Base-by-base conservation (phyloP, 1,139 yeast species). In the Casaregolazyma suthepensis region DNA sequence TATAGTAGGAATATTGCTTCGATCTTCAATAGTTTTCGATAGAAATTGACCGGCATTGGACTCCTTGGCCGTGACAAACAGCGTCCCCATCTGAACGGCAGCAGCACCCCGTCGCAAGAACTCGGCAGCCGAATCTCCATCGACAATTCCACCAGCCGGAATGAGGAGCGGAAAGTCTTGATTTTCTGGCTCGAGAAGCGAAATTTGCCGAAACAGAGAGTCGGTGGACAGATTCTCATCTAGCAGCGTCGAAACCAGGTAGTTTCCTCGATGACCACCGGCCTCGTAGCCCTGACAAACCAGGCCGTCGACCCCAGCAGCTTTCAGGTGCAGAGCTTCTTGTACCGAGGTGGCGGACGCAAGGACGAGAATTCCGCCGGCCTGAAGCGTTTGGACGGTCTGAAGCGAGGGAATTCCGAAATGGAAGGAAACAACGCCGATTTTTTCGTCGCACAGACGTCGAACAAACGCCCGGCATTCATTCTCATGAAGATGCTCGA, bases 241-340 rank as follows among this genome's bases (percentile, higher is more conserved):
- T 12, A n/a, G 40, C 3, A 35, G 40, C 40, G 9, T 35, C 13
- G 40, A 15, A 6, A 35, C 40, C 15, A 35, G 40, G 40, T 35
- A 35, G 13, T 35, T 70, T 10, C 81, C 80, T 46, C 81, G 63
- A 59, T 78, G 82, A 0, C 82, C 82, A 9, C 82, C 82, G 1
- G 82, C 82, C 59, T 78, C 82, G 55, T 65, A 68, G 0, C 82
- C 82, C 59, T 78, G 82, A 40, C 72, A 69, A 13, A 75, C 67
- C 2, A 78, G 54, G 0, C 75, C 80, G 59, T 76, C 78, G 1
- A 74, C 71, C 0, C 73, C 75, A 0, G 56, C 48, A 0, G 61
- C 58, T 17, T 65, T 58, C 53, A 71, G 62, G 4, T 56, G 52
- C 12, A 57, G 48, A 0, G 78, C 80, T 57, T 78, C 82, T 15